Percentiles rank a stretch among this genome's conserved stretches.
Conservation (phyloP, 352 stramenopile genomes). For the Pythium rishiriense region DNA sequence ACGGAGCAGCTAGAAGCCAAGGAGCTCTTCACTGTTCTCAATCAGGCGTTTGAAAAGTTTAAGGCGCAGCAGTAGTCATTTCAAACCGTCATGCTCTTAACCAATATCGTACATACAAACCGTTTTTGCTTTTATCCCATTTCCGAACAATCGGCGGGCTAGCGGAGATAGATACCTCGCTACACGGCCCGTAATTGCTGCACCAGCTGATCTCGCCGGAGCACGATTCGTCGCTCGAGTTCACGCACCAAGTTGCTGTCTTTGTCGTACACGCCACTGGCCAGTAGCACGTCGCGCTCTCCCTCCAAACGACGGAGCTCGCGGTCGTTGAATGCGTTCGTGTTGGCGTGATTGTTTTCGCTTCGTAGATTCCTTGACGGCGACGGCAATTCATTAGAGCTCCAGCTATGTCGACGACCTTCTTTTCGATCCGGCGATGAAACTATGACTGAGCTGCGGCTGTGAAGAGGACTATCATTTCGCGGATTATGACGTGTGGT, state of each 20-base stretch:
- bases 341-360: background rate
- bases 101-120: background rate
- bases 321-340: background rate
- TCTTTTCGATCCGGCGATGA: constrained; percentile 1
- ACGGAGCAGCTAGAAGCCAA: constrained; percentile 83
- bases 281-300: constrained; percentile 59
- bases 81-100: background rate
- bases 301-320: constrained; percentile 52
- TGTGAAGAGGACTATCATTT: background rate
- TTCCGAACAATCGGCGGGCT: too few relatives aligned
- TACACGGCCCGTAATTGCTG: background rate
- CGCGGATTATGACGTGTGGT: background rate
- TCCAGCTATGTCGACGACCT: constrained; percentile 17
- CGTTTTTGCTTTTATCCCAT: background rate
- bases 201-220: constrained; percentile 22
- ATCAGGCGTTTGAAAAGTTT: constrained; percentile 87
- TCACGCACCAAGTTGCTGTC: constrained; percentile 69
- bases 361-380: background rate
- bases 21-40: constrained; percentile 86
- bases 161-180: too few relatives aligned
- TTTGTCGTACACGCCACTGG: constrained; percentile 57
- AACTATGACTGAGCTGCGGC: background rate
- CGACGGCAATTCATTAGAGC: constrained; percentile 2
- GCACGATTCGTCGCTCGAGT: constrained; percentile 58
- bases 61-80: constrained; percentile 39